Base-by-base conservation (phyloP, 352 stramenopile species). In the Globisporangium cederbergense region DNA sequence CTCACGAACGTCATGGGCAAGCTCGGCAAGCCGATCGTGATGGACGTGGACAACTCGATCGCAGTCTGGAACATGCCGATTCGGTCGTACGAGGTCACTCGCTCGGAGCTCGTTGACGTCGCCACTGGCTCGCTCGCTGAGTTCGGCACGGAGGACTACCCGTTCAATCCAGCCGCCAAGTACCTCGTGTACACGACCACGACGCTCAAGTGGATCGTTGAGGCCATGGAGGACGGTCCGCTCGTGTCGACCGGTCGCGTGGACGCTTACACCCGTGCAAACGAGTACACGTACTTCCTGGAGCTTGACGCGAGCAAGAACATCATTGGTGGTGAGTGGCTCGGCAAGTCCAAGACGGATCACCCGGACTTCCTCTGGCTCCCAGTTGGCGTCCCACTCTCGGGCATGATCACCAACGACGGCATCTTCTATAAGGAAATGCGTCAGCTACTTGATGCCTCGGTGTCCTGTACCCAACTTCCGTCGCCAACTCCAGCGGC, bases 61-160 rank as follows among this genome's bases (percentile, higher is more conserved):
- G 57, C 80, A 8, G 51, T 58, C 13, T 88, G 78, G 78, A 88
- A 90, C 71, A 78, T 86, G 58, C 78, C 78, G 14, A 71, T 90
- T 32, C 73, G 76, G 28, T 72, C 74, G 52, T 82, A 80, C 58
- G 61, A 75, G 32, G 62, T 83, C 25, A 62, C 56, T 1, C 51
- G 51, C 18, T 58, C 51, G 54, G 62, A 73, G 14, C 25, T 62
- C 13, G 56, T 64, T 2, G 58, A 64, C 20, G 65, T 79, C 25
- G 61, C 66, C 3, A 63, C 75, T 0, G 58, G 73, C 30, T 75
- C 70, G 8, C 70, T 80, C 16, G 60, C 70, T 34, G 76, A 76
- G 47, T 86, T 79, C 49, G 73, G 75, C 30, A 65, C 75, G 5
- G 57, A 75, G 28, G 40, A 42, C 60, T 89, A 87, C 55, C 74